Percentiles rank a stretch among this genome's conserved stretches.
These are phyloP conservation scores for Podaxis sp. DNA, from an alignment of 768 basidiomycete species.

Conservation along the genomic window DNA sequence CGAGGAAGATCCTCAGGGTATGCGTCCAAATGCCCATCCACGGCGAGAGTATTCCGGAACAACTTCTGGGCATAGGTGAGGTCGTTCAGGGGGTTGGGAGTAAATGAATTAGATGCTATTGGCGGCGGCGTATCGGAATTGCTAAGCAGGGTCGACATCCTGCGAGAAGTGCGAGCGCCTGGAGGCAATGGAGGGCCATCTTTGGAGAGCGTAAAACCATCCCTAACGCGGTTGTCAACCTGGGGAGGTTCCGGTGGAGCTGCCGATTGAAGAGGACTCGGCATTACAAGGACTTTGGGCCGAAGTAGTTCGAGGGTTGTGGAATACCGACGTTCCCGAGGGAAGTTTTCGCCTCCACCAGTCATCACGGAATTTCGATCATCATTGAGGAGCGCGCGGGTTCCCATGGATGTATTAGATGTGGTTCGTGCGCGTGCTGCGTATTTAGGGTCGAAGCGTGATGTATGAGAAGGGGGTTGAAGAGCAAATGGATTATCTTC, in stretches of 20 bases:
- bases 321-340: slow-evolving; percentile 62
- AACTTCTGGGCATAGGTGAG: slow-evolving; percentile 80
- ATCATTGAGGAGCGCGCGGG: slow-evolving; percentile 59
- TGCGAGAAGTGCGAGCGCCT: slow-evolving; percentile 61
- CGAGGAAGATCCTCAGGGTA: slow-evolving; percentile 65
- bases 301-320: slow-evolving; percentile 72
- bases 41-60: slow-evolving; percentile 77
- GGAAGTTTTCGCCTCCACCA: slow-evolving; percentile 28
- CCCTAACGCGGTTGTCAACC: slow-evolving; percentile 35
- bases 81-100: slow-evolving; percentile 72
- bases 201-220: slow-evolving; percentile 61
- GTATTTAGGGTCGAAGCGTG: slow-evolving; percentile 81
- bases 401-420: slow-evolving; percentile 68
- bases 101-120: slow-evolving; percentile 65
- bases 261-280: slow-evolving; percentile 72
- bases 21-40: slow-evolving; percentile 66
- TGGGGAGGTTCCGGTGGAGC: slow-evolving; percentile 33
- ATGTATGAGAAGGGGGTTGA: slow-evolving; percentile 62
- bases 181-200: slow-evolving; percentile 81
- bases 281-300: slow-evolving; percentile 95
- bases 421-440: slow-evolving; percentile 54
- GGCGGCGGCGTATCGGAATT: slow-evolving; percentile 29
- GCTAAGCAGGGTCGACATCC: slow-evolving; percentile 41
- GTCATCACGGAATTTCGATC: slow-evolving; percentile 39
- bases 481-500: slow-evolving; percentile 71